phyloP scores from a whole-genome alignment of 2,329 filamentous ascomycete genomes.

The Cercospora zeae-maydis region DNA sequence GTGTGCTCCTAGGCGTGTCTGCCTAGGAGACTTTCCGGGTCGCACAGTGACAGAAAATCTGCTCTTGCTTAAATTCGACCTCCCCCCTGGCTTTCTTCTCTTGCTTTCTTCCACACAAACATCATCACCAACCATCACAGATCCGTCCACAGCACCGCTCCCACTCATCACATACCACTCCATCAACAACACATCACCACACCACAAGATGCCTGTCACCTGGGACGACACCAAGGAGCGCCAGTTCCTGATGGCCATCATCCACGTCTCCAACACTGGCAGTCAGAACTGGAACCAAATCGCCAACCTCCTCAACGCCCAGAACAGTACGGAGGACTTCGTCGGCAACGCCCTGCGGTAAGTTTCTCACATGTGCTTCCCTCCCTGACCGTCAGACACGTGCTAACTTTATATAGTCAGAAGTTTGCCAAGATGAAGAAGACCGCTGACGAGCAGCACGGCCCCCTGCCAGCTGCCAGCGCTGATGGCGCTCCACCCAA shows the following conservation, averaged over 20 bases:
- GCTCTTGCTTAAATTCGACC: background rate
- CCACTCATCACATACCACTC: background rate
- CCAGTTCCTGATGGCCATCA: slow-evolving; percentile 15
- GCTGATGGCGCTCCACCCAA: slow-evolving; percentile 9
- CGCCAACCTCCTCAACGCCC: slow-evolving; percentile 18
- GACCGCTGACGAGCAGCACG: slow-evolving; percentile 16
- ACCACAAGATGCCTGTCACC: slow-evolving; percentile 7
- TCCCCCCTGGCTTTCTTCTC: background rate
- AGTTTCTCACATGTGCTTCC: background rate
- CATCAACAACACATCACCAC: background rate
- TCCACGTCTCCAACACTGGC: slow-evolving; percentile 1
- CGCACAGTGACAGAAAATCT: background rate
- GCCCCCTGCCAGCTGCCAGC: slow-evolving; percentile 13
- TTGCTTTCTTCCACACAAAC: slow-evolving; percentile 2
- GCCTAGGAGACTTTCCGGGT: background rate
- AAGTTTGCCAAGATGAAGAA: slow-evolving; percentile 28
- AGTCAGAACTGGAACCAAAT: slow-evolving; percentile 23
- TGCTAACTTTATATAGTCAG: slow-evolving; percentile 15
- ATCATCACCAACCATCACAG: background rate
- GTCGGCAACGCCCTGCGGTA: slow-evolving; percentile 22
- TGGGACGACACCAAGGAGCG: slow-evolving; percentile 16
- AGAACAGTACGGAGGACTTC: slow-evolving; percentile 14
- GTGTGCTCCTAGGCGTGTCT: background rate
- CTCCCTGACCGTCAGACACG: background rate
- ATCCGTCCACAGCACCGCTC: background rate